Evolutionary conservation across 352 stramenopile species (phyloP).

Genomic region (Globisporangium mamillatum): DNA sequence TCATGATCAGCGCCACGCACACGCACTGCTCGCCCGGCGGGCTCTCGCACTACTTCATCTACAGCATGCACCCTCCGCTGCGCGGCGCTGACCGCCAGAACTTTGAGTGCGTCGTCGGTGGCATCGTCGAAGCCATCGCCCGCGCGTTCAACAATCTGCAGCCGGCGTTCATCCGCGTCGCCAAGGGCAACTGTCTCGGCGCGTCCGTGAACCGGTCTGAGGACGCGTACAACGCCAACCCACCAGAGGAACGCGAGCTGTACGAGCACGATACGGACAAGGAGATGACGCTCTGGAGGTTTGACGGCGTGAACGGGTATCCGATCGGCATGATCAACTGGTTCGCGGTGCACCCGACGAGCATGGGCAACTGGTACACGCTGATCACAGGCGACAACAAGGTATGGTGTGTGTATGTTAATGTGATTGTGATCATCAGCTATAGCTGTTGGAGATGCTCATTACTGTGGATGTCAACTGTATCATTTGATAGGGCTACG

Average conservation of each 20-base stretch:
- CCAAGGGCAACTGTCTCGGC: slow-evolving; percentile 59
- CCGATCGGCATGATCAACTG: slow-evolving; percentile 92
- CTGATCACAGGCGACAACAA: slow-evolving; percentile 95
- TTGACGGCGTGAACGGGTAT: slow-evolving; percentile 79
- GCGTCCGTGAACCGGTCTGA: slow-evolving; percentile 88
- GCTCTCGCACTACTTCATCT: slow-evolving; percentile 92
- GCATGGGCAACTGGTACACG: slow-evolving; percentile 92
- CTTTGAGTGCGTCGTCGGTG: slow-evolving; percentile 88
- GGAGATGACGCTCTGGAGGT: slow-evolving; percentile 88
- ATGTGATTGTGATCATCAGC: neutral
- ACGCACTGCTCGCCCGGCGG: slow-evolving; percentile 90
- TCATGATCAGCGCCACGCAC: slow-evolving; percentile 90
- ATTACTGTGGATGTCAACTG: neutral
- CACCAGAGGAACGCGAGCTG: slow-evolving; percentile 61
- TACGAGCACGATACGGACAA: slow-evolving; percentile 91
- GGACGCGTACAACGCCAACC: slow-evolving; percentile 90
- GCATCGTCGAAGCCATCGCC: slow-evolving; percentile 83
- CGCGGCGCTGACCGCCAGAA: slow-evolving; percentile 77
- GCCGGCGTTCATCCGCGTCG: slow-evolving; percentile 57
- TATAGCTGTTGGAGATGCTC: neutral
- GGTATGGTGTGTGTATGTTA: slow-evolving; percentile 16
- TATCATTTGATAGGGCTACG: slow-evolving; percentile 53
- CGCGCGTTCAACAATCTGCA: slow-evolving; percentile 76
- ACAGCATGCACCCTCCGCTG: slow-evolving; percentile 80
- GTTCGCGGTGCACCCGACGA: slow-evolving; percentile 93